phyloP scores from a whole-genome alignment of 2,329 filamentous ascomycete genomes.

The Arthroderma sp. region DNA sequence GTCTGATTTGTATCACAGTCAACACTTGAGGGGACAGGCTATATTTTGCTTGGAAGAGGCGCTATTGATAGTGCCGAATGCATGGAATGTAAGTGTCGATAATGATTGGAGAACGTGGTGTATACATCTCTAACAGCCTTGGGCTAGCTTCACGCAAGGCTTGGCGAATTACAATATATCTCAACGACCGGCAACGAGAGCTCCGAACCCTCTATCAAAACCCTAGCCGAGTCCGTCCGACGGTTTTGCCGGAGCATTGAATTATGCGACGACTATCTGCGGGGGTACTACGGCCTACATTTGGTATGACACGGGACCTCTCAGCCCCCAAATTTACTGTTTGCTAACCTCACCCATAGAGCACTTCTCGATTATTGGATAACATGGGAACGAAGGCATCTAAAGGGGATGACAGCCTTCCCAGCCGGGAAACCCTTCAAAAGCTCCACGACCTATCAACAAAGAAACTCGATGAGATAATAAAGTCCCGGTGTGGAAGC shows the following conservation, averaged over 20 bases:
- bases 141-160: constrained; percentile 64
- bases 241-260: constrained; percentile 85
- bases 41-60: constrained; percentile 87
- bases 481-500: constrained; percentile 21
- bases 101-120: neutral
- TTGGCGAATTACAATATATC: constrained; percentile 74
- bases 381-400: constrained; percentile 2
- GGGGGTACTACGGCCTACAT: constrained; percentile 86
- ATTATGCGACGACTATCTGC: constrained; percentile 81
- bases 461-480: constrained; percentile 23
- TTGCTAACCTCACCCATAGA: constrained; percentile 3
- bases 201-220: constrained; percentile 28
- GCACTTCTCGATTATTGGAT: constrained; percentile 8
- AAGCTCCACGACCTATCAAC: constrained; percentile 25
- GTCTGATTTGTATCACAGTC: constrained; percentile 68
- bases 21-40: constrained; percentile 68
- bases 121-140: neutral
- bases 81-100: constrained; percentile 66
- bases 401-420: constrained; percentile 7
- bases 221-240: constrained; percentile 60
- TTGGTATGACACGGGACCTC: constrained; percentile 41
- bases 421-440: constrained; percentile 16
- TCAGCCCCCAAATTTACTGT: neutral
- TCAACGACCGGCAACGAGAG: constrained; percentile 31
- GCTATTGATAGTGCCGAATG: constrained; percentile 71